Base-by-base conservation (phyloP, 1,284 basidiomycete species). In the Ganoderma multipileum region DNA sequence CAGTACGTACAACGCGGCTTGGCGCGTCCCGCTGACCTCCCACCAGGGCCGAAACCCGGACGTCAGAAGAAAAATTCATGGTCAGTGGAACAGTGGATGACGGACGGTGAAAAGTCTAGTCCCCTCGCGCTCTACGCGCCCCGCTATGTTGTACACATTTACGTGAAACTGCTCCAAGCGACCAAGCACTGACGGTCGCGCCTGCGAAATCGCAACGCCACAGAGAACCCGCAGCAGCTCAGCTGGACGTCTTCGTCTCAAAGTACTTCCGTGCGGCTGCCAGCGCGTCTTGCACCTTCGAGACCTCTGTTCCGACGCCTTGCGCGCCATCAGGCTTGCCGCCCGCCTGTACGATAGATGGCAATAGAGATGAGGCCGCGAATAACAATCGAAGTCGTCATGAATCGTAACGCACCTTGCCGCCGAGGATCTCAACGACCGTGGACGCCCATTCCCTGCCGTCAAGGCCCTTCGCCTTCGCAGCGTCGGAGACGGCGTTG, bases 251-350 rank as follows among this genome's bases (percentile, higher is more conserved):
- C 67, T 74, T 73, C 33, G 66, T 39, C 62, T 65, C 65, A 66
- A 75, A 82, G 71, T 85, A 86, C 61, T 82, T 77, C 70, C 81
- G 82, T 9, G 92, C 94, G 55, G 84, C 83, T 59, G 77, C 80
- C 41, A 97, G 77, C 1, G 95, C 96, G 70, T 95, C 93, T 26
- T 86, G 81, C 2, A 96, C 81, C 80, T 89, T 92, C 54, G 81
- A 81, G 2, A 85, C 79, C 72, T 95, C 86, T 12, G 84, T 81
- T 57, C 96, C 96, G 23, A 96, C 90, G 59, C 96, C 96, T 76
- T 96, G 95, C 2, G 93, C 93, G 66, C 89, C 87, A 61, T 98
- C 96, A 69, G 95, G 94, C 82, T 96, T 97, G 26, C 96, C 96
- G 68, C 96, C 96, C 68, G 95, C 95, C 94, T 95, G 74, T 14